Base-by-base conservation (phyloP, 345 rosid species). In the Pistacia integerrima region DNA sequence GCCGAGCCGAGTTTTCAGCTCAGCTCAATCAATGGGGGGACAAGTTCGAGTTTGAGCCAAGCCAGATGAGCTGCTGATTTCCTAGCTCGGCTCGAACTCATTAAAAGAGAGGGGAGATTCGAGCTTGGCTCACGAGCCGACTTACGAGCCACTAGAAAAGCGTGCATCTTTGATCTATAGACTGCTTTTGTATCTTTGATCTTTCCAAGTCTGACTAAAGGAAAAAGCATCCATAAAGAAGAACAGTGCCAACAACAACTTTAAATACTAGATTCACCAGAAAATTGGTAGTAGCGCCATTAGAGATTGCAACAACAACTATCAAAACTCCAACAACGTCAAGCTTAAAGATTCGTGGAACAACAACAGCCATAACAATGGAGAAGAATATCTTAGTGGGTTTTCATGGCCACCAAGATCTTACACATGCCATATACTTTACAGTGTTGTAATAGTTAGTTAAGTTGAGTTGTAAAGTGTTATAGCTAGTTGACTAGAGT, bases 301-400 rank as follows among this genome's bases (percentile, higher is more conserved):
- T 72, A 46, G 28, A 28, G 75, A 72, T 17, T 78, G 75, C 77
- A 78, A 60, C 82, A 84, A 18, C 83, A 72, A 78, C 85, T 70
- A 35, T 30, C 66, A 28, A 54, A 74, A 60, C 66, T 70, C 58
- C 55, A 69, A 35, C 78, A 73, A 62, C 71, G 25, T 25, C 25
- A 79, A 77, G 80, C 71, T 72, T 14, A 82, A 56, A 72, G 88
- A 79, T 73, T 76, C 93, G 65, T 77, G 86, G 84, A 84, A 68
- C 76, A 28, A 59, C 17, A 70, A 62, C 69, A 65, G 78, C 59
- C 84, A 79, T 73, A 82, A 84, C 71, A 74, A 58, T 79, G 90
- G 83, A 60, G 93, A 89, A 73, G 91, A 91, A 64, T 88, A 83
- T 78, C 85, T 87, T 59, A 74, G 83, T 52, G 93, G 88, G 69